Evolutionary conservation across 2,329 filamentous ascomycete genomes (phyloP).

Genomic region (Sphaerulina populicola): DNA sequence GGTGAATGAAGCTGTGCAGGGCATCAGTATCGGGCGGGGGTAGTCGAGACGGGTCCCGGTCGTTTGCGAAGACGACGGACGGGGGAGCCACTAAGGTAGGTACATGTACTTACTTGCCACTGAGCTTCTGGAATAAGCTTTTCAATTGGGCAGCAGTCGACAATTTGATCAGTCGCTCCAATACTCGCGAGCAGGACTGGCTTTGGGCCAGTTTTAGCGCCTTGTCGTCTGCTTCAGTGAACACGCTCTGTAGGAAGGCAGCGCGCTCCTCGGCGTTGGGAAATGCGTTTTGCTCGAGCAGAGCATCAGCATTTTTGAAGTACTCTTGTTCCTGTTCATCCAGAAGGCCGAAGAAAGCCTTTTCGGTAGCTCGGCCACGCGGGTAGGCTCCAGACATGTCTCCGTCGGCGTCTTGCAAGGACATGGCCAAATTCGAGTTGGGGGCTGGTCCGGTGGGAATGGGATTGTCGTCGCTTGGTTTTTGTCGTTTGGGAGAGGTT

Average conservation of each 20-base stretch:
- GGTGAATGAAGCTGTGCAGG: constrained; percentile 60
- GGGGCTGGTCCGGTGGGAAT: constrained; percentile 24
- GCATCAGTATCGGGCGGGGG: neutral
- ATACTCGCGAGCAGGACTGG: constrained; percentile 85
- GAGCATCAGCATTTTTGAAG: constrained; percentile 79
- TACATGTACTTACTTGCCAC: constrained; percentile 63
- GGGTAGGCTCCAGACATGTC: constrained; percentile 26
- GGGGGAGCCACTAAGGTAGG: too few species aligned
- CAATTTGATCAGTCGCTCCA: constrained; percentile 82
- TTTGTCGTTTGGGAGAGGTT: constrained; percentile 34
- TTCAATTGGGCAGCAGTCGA: constrained; percentile 76
- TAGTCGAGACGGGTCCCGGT: too few species aligned
- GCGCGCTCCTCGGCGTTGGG: constrained; percentile 55
- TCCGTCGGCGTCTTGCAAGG: constrained; percentile 21
- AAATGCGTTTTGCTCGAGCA: constrained; percentile 81
- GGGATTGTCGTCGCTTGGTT: constrained; percentile 25
- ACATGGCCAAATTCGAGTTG: constrained; percentile 23
- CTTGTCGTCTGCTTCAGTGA: constrained; percentile 77
- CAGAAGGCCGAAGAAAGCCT: constrained; percentile 85
- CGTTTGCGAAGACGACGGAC: neutral
- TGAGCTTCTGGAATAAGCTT: constrained; percentile 75
- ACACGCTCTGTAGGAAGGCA: constrained; percentile 65
- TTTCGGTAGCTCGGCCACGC: constrained; percentile 44
- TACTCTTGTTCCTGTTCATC: constrained; percentile 92
- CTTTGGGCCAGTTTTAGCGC: constrained; percentile 94